Evolutionary conservation across 441 rosid genomes (phyloP).

Genomic region (Erysimum pusillum): DNA sequence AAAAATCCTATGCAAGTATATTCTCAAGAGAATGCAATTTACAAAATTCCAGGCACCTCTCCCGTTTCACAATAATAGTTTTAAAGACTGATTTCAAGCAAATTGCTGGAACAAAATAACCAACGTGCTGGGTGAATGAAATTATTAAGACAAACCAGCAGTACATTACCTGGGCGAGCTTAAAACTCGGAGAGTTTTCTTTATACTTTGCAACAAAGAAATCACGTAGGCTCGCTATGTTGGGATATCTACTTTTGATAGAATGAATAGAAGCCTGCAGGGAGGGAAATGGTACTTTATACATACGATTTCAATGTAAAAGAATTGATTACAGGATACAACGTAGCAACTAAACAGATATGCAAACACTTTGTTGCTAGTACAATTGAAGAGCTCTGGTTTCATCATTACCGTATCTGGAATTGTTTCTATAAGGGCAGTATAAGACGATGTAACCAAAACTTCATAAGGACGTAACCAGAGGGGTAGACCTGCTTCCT

Average conservation of each 20-base stretch:
- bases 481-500: slow-evolving; percentile 99
- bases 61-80: slow-evolving; percentile 26
- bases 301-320: slow-evolving; percentile 24
- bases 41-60: not conserved
- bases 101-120: slow-evolving; percentile 25
- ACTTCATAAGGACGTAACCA: slow-evolving; percentile 99
- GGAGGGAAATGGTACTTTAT: slow-evolving; percentile 8
- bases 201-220: slow-evolving; percentile 92
- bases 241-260: slow-evolving; percentile 93
- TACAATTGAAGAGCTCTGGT: slow-evolving; percentile 27
- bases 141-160: slow-evolving; percentile 22
- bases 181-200: slow-evolving; percentile 89
- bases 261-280: slow-evolving; percentile 97
- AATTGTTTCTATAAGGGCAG: slow-evolving; percentile 99
- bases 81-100: slow-evolving; percentile 16
- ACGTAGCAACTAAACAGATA: slow-evolving; percentile 27
- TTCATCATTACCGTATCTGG: slow-evolving; percentile 83
- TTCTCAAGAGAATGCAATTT: slow-evolving; percentile 15
- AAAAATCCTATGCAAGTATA: slow-evolving; percentile 12
- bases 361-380: slow-evolving; percentile 14
- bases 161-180: slow-evolving; percentile 92
- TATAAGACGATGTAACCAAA: slow-evolving; percentile 94
- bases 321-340: not conserved
- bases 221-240: slow-evolving; percentile 83
- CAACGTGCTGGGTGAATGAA: slow-evolving; percentile 22